Conservation (phyloP, 2,329 filamentous ascomycete species). For the Neodidymelliopsis sp. region DNA sequence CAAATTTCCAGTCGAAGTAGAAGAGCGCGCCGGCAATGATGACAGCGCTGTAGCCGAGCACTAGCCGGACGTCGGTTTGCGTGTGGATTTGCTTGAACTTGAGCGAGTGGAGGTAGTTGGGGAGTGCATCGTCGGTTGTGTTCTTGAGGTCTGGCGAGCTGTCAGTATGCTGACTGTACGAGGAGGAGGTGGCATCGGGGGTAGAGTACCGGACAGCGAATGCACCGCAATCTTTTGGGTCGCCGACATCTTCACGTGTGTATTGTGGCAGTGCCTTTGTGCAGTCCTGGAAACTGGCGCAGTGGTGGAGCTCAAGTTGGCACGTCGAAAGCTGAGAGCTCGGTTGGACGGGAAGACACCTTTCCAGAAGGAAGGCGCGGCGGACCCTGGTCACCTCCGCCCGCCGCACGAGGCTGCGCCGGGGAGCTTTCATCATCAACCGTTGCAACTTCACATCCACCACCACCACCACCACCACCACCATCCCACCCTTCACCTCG, state of each 20-base stretch:
- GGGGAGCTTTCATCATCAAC: conserved; percentile 34
- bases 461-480: conserved; percentile 24
- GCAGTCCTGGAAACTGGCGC: neutral
- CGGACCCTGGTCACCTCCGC: conserved; percentile 42
- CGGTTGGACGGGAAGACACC: conserved; percentile 43
- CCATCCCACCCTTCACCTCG: conserved; percentile 18
- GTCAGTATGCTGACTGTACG: conserved; percentile 20
- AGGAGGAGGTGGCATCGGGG: neutral
- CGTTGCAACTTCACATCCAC: conserved; percentile 24
- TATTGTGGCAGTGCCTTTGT: neutral
- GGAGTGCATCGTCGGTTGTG: conserved; percentile 92
- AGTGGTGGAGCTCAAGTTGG: conserved; percentile 12
- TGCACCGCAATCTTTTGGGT: conserved; percentile 68
- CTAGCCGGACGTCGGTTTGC: conserved; percentile 82
- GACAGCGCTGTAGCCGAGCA: conserved; percentile 83
- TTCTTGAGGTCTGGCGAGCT: conserved; percentile 82
- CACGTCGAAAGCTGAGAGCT: conserved; percentile 19
- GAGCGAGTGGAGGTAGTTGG: conserved; percentile 90
- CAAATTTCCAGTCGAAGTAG: conserved; percentile 88
- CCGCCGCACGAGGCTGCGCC: conserved; percentile 37
- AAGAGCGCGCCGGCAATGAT: conserved; percentile 83
- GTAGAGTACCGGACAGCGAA: conserved; percentile 66
- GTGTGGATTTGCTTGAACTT: conserved; percentile 82
- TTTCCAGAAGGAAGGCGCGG: conserved; percentile 45
- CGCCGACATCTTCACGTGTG: conserved; percentile 40